Evolutionary conservation across 257 asterid species (phyloP).

Genomic region (Fraxinus pennsylvanica): DNA sequence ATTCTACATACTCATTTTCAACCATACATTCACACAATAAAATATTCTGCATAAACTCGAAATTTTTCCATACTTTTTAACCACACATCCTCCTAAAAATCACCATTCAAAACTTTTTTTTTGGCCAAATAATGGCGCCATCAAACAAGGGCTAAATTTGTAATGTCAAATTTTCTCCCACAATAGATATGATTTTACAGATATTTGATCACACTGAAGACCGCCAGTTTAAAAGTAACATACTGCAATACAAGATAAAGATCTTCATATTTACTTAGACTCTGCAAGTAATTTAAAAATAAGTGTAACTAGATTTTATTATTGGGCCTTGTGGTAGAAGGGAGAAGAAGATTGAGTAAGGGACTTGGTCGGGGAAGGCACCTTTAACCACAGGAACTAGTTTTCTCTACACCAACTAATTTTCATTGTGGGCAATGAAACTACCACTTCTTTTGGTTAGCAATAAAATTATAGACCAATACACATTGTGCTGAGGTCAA

Average conservation of each 20-base stretch:
- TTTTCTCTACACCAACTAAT: not conserved
- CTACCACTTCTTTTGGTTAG: constrained; percentile 12
- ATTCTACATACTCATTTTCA: no score
- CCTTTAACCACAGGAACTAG: constrained; percentile 1
- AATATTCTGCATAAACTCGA: no score
- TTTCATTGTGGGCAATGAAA: constrained; percentile 15
- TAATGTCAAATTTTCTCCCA: constrained; percentile 8
- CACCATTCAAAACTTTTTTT: no score
- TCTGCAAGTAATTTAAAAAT: constrained; percentile 9
- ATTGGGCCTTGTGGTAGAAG: constrained; percentile 2
- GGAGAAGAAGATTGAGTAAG: not conserved
- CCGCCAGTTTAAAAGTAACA: constrained; percentile 12
- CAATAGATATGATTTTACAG: not conserved
- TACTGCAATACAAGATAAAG: not conserved
- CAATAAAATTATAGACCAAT: not conserved
- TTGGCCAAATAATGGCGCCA: no score
- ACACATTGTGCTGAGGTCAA: not conserved
- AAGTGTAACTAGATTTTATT: not conserved
- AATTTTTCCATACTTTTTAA: not conserved
- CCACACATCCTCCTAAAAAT: no score
- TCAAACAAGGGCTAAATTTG: not conserved
- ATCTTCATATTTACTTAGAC: not conserved
- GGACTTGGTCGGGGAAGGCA: not conserved
- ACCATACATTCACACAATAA: no score
- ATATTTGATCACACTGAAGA: constrained; percentile 18